These are phyloP conservation scores for Dentipellis sp. DNA, from an alignment of 768 basidiomycete genomes.

Conservation along the genomic window DNA sequence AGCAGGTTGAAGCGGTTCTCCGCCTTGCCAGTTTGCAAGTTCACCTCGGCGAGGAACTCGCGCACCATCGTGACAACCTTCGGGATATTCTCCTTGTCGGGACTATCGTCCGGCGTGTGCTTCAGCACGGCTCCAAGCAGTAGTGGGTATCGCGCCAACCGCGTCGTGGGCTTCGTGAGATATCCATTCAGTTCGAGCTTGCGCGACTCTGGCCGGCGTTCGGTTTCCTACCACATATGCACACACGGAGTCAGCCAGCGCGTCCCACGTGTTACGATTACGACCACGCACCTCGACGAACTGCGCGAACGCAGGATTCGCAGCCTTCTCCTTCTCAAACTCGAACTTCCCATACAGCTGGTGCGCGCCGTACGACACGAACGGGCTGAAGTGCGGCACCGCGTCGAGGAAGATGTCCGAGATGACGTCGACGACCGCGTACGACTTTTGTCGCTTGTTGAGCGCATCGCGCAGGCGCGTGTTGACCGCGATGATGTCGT, in stretches of 20 bases:
- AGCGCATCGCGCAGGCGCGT: slow-evolving; percentile 86
- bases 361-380: slow-evolving; percentile 92
- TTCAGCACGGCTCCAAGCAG: slow-evolving; percentile 88
- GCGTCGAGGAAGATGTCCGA: slow-evolving; percentile 86
- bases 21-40: slow-evolving; percentile 87
- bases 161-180: slow-evolving; percentile 95
- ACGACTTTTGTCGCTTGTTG: slow-evolving; percentile 91
- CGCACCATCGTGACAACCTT: slow-evolving; percentile 71
- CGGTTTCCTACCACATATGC: slow-evolving; percentile 50
- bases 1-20: slow-evolving; percentile 95
- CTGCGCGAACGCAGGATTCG: slow-evolving; percentile 84
- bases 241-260: not conserved
- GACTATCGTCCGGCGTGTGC: slow-evolving; percentile 83
- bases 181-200: slow-evolving; percentile 98
- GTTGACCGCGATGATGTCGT: slow-evolving; percentile 89
- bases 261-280: not conserved
- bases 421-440: slow-evolving; percentile 86
- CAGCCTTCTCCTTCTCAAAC: slow-evolving; percentile 96
- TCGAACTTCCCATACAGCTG: slow-evolving; percentile 98
- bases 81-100: slow-evolving; percentile 71
- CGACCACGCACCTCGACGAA: slow-evolving; percentile 79
- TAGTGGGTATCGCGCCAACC: slow-evolving; percentile 93
- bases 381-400: slow-evolving; percentile 84
- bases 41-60: slow-evolving; percentile 81
- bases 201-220: slow-evolving; percentile 88